These are phyloP conservation scores for Populus nigra DNA, from an alignment of 345 rosid genomes.

Conservation along the genomic window DNA sequence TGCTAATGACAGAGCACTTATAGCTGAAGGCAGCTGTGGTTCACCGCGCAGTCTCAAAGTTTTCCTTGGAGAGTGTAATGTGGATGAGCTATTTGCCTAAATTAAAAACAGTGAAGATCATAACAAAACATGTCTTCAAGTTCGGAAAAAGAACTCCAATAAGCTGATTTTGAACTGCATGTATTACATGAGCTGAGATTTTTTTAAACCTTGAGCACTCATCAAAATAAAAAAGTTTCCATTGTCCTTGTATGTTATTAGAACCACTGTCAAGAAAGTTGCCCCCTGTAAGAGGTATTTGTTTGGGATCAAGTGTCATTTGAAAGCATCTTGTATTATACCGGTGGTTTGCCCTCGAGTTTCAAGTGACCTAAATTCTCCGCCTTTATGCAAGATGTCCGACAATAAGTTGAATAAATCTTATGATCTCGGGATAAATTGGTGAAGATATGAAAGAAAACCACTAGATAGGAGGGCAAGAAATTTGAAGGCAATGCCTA, in stretches of 20 bases:
- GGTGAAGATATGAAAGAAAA: too few relatives aligned
- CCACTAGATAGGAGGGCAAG: too few relatives aligned
- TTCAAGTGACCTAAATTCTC: too few relatives aligned
- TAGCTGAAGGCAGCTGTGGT: constrained; percentile 92
- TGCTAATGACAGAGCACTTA: constrained; percentile 83
- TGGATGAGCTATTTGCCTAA: constrained; percentile 60
- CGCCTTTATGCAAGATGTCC: too few relatives aligned
- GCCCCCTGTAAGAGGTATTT: not conserved
- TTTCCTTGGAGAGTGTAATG: constrained; percentile 76
- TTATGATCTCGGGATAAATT: too few relatives aligned
- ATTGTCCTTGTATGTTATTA: not conserved
- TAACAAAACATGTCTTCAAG: constrained; percentile 11
- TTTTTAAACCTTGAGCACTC: not conserved
- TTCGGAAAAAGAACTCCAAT: constrained; percentile 21
- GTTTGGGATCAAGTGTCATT: not conserved
- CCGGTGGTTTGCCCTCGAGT: too few relatives aligned
- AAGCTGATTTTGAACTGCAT: constrained; percentile 15
- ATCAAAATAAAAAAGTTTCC: not conserved
- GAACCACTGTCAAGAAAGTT: not conserved
- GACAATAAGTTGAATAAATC: too few relatives aligned
- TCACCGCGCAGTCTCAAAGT: constrained; percentile 91
- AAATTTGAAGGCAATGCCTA: too few relatives aligned
- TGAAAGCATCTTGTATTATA: too few relatives aligned
- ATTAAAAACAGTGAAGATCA: not conserved
- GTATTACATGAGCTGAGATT: not conserved